Evolutionary conservation across 164 flowering plant species (phyloP), one percentile per base, ranked within the genome.

Genomic region (Umbellularia californica): DNA sequence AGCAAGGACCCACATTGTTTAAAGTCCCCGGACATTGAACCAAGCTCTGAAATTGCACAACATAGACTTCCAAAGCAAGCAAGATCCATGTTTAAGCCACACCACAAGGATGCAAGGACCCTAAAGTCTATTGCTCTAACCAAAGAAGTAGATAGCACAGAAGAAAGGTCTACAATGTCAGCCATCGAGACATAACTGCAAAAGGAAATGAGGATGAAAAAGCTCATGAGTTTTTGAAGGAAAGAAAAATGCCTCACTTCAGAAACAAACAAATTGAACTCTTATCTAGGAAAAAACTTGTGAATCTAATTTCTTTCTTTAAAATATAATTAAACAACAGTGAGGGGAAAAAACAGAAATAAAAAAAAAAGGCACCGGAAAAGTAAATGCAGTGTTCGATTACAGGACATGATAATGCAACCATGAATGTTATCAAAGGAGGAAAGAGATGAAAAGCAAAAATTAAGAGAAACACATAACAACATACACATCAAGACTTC

Each of bases 161-260:
- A 75, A 5, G 97, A 91, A 69, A 91, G 71, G 78, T 95, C 98
- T 52, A 95, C 69, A 55, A 95, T 82, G 73, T 92, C 95, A 1
- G 87, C 85, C 87, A 95, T 92, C n/a, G 98, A 92, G n/a, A 88
- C 82, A 82, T 95, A 93, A 85, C 98, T 93, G 85, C 79, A 85
- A 79, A 27, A 17, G 69, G 47, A 62, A 73, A 13, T 55, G 60
- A 55, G n/a, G 60, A 55, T 15, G 60, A 55, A 55, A 55, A 55
- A 55, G 20, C 67, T 7, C 10, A 64, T 22, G 30, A 64, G 15
- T 64, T 15, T 64, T 23, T 64, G 11, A 64, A 25, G 67, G 67
- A 12, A 10, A 25, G 13, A 24, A 63, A 20, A 20, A 63, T 27
- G 35, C 1, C 22, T 15, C 11, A 27, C 17, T 12, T 64, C 67